These are phyloP conservation scores for Cadophora luteo-olivacea DNA, from an alignment of 2,329 filamentous ascomycete genomes.

Conservation along the genomic window DNA sequence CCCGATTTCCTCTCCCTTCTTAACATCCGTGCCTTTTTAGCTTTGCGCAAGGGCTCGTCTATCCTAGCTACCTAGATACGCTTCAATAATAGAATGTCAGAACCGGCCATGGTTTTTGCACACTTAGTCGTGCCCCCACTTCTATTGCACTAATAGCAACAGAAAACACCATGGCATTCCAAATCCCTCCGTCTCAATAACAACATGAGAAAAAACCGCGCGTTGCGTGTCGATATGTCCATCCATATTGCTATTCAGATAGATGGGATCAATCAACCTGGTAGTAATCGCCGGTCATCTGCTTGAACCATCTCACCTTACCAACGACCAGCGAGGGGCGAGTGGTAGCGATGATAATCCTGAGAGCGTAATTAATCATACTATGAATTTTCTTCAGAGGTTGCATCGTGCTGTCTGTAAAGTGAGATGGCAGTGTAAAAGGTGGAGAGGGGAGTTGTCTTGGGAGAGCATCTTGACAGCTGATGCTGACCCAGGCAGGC, in stretches of 20 bases:
- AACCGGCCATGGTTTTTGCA: neutral
- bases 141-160: neutral
- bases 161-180: neutral
- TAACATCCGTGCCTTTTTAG: neutral
- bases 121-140: neutral
- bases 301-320: constrained; percentile 45
- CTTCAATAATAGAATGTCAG: neutral
- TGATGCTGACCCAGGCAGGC: neutral
- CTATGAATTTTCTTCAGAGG: constrained; percentile 1
- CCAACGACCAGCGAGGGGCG: neutral
- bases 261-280: constrained; percentile 48
- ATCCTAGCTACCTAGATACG: neutral
- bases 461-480: neutral
- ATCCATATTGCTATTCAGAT: neutral
- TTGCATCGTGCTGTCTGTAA: neutral
- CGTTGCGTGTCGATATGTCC: neutral
- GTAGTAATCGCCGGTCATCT: constrained; percentile 52
- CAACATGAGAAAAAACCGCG: neutral
- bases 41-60: neutral
- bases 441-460: neutral
- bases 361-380: constrained; percentile 5
- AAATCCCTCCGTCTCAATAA: neutral
- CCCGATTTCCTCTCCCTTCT: neutral
- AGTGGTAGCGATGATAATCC: neutral
- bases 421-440: neutral